Evolutionary conservation across 176 grass and related monocot species (phyloP).

Genomic region (Triticum monococcum): DNA sequence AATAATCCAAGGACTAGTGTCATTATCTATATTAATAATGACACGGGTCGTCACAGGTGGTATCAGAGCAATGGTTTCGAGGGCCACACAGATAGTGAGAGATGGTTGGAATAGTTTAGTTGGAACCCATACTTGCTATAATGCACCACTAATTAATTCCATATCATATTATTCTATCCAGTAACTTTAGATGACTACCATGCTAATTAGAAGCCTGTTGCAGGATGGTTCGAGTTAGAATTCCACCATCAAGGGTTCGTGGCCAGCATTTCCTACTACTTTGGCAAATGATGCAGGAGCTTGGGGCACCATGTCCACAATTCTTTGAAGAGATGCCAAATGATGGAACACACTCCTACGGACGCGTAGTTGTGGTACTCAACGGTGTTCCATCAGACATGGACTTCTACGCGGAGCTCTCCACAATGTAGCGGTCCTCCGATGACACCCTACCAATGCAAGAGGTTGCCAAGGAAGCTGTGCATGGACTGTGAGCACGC

Average conservation of each 20-base stretch:
- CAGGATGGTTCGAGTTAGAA: neutral
- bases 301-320: neutral
- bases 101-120: no score
- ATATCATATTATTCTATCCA: no score
- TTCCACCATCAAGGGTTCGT: neutral
- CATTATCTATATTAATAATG: neutral
- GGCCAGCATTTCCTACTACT: neutral
- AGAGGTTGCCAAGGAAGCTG: no score
- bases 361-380: neutral
- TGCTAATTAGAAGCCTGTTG: neutral
- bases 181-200: neutral
- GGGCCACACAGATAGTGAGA: no score
- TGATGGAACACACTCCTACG: neutral
- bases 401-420: neutral
- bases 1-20: neutral
- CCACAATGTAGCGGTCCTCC: no score
- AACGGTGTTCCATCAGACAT: neutral
- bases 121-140: no score
- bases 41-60: no score
- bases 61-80: no score
- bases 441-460: no score
- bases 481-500: no score
- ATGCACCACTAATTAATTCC: no score
- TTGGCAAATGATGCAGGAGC: neutral
- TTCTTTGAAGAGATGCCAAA: neutral